Percentiles rank a stretch among this genome's conserved stretches.
Conservation (phyloP, 768 basidiomycete species). For the Paxillus ammoniavirescens region DNA sequence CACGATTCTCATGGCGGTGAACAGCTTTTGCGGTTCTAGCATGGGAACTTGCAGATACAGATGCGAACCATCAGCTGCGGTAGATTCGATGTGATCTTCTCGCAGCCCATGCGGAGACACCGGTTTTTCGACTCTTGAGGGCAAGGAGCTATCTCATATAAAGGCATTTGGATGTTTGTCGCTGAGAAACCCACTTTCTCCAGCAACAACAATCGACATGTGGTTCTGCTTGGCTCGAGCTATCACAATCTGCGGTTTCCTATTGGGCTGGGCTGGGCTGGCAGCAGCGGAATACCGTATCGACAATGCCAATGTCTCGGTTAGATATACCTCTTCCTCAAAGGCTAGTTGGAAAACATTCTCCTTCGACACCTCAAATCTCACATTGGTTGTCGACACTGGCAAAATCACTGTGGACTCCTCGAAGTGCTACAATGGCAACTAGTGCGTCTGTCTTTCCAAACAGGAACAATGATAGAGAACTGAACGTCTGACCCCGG, state of each 20-base stretch:
- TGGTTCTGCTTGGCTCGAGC: not conserved
- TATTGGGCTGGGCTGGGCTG: not conserved
- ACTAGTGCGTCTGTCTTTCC: constrained; percentile 1
- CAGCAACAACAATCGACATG: not conserved
- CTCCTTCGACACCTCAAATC: not conserved
- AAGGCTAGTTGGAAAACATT: not conserved
- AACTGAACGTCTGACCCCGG: not conserved
- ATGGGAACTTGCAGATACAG: not conserved
- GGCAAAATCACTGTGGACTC: not conserved
- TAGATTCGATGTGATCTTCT: too few species aligned
- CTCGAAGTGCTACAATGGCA: not conserved
- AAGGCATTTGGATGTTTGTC: too few species aligned
- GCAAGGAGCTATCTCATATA: too few species aligned
- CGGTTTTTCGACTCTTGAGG: too few species aligned
- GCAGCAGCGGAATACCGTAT: not conserved
- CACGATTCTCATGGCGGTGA: not conserved
- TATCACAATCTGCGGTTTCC: not conserved
- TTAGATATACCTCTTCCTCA: not conserved
- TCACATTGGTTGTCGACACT: not conserved
- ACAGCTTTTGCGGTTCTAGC: not conserved
- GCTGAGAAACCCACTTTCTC: too few species aligned
- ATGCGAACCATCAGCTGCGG: too few species aligned
- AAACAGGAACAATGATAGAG: too few species aligned
- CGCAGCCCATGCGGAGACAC: too few species aligned
- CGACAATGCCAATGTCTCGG: not conserved